Evolutionary conservation across 805 yeast species (phyloP).

Genomic region (Zygosaccharomyces rouxii): DNA sequence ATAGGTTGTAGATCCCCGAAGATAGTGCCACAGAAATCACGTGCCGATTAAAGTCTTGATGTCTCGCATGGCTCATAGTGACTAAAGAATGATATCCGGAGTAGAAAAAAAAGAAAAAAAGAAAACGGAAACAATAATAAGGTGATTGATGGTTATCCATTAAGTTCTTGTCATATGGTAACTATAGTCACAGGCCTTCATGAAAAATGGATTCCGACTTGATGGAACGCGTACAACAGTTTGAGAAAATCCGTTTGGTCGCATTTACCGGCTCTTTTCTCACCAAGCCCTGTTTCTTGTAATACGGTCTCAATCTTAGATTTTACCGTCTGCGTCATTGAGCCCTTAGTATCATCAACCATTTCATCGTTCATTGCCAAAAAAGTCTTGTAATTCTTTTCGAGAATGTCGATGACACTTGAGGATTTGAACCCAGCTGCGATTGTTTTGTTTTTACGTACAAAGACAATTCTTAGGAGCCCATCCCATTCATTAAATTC

Average conservation of each 20-base stretch:
- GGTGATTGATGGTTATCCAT: neutral
- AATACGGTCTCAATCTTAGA: constrained; percentile 69
- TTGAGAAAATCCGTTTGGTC: constrained; percentile 92
- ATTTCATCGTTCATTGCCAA: constrained; percentile 47
- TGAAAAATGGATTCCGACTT: constrained; percentile 95
- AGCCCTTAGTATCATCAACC: constrained; percentile 43
- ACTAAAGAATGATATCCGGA: neutral
- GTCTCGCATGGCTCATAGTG: neutral
- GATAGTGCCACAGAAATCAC: neutral
- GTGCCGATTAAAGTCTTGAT: neutral
- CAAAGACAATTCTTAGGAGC: constrained; percentile 81
- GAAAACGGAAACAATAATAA: neutral
- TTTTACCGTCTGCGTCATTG: constrained; percentile 47
- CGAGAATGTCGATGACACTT: constrained; percentile 75
- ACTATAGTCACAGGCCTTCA: constrained; percentile 30
- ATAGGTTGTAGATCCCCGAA: neutral
- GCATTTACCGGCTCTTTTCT: constrained; percentile 86
- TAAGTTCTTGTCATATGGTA: neutral
- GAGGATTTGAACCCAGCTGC: constrained; percentile 87
- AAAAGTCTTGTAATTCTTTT: constrained; percentile 79
- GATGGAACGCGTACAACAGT: constrained; percentile 87
- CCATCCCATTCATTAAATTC: constrained; percentile 98
- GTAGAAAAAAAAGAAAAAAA: neutral
- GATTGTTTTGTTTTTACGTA: constrained; percentile 87
- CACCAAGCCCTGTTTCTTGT: constrained; percentile 72